Conservation (phyloP, 495 filamentous ascomycete species). For the Baudoinia panamericana region DNA sequence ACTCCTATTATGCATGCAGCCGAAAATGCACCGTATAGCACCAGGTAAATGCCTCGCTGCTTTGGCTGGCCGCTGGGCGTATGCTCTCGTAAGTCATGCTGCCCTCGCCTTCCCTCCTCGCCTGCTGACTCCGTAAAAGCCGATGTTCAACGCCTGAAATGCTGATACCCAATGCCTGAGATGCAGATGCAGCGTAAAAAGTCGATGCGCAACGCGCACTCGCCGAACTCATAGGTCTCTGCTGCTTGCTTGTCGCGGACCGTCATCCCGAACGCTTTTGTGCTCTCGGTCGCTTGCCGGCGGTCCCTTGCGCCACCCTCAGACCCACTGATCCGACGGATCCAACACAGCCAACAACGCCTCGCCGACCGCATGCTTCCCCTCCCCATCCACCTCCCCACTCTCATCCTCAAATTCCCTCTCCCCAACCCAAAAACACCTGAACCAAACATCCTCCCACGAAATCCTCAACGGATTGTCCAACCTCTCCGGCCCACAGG, state of each 20-base stretch:
- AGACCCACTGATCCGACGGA: constrained; percentile 11
- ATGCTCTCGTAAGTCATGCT: neutral
- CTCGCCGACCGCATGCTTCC: neutral
- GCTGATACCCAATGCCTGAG: too few relatives aligned
- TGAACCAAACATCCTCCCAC: constrained; percentile 2
- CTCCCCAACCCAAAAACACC: neutral
- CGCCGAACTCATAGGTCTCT: too few relatives aligned
- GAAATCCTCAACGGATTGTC: neutral
- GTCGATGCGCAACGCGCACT: too few relatives aligned
- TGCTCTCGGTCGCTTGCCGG: too few relatives aligned
- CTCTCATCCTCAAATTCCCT: neutral
- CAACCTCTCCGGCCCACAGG: neutral
- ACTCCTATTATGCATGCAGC: neutral
- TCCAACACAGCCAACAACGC: constrained; percentile 8
- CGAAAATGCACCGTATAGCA: constrained; percentile 1
- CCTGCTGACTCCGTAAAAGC: too few relatives aligned
- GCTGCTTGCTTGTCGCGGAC: too few relatives aligned
- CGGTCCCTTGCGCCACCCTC: too few relatives aligned
- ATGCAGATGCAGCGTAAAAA: neutral
- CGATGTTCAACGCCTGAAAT: too few relatives aligned
- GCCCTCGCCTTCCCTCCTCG: too few relatives aligned
- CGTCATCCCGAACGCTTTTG: too few relatives aligned
- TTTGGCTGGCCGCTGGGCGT: too few relatives aligned
- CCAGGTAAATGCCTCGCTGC: too few relatives aligned
- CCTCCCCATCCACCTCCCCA: neutral